These are phyloP conservation scores for Naganishia onofrii DNA, from an alignment of 768 basidiomycete genomes.

Conservation along the genomic window DNA sequence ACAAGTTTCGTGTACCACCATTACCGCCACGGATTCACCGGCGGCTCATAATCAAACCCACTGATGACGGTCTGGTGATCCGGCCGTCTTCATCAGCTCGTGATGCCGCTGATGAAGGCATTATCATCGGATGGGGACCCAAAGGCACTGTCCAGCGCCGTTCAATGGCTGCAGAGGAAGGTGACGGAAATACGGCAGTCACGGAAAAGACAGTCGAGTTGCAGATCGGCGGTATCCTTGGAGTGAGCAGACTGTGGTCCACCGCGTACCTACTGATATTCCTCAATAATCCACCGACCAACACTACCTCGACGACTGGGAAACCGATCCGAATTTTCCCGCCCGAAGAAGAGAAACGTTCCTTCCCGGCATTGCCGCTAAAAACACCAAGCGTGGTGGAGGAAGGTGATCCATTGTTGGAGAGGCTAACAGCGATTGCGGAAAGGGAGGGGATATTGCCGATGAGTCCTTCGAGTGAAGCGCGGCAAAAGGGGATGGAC, in stretches of 20 bases:
- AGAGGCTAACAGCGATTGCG: conserved; percentile 21
- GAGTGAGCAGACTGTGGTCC: conserved; percentile 47
- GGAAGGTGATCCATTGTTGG: conserved; percentile 19
- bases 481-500: neutral
- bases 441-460: conserved; percentile 31
- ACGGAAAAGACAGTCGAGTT: conserved; percentile 5
- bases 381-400: conserved; percentile 19
- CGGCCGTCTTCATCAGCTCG: conserved; percentile 6
- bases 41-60: conserved; percentile 33
- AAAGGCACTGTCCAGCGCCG: conserved; percentile 37
- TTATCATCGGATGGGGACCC: conserved; percentile 41
- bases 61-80: conserved; percentile 39
- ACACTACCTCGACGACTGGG: neutral
- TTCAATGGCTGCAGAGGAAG: conserved; percentile 16
- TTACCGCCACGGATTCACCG: conserved; percentile 46
- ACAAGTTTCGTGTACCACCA: conserved; percentile 44
- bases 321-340: conserved; percentile 35
- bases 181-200: neutral
- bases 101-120: conserved; percentile 26
- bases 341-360: conserved; percentile 28
- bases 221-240: conserved; percentile 45
- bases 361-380: conserved; percentile 26
- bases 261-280: conserved; percentile 47
- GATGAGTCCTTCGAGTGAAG: conserved; percentile 16
- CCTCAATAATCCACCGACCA: conserved; percentile 32